Evolutionary conservation across 169 alveolate species (phyloP), one percentile per base, ranked within the genome.

Genomic region (Babesia ovata): DNA sequence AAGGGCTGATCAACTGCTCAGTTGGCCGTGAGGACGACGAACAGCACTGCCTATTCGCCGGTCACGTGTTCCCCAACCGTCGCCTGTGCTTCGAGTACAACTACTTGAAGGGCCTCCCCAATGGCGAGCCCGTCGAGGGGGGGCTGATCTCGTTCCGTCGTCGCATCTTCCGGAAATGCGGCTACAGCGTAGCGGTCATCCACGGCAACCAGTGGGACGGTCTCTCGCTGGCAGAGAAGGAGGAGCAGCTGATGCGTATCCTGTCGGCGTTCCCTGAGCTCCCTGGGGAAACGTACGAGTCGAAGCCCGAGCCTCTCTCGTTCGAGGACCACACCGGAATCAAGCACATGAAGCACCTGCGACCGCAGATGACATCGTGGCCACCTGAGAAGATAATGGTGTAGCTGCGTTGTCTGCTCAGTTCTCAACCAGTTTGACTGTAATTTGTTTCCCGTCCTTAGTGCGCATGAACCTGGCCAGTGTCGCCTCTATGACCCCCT

Each of bases 1-100:
- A 86, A 58, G 92, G 89, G 26, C 87, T 92, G 50, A 85, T 91
- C 48, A 92, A 92, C 76, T 82, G 94, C 73, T 91, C 95, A 36
- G 93, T 87, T 13, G 96, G 96, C 17, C 45, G 95, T 26, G 87
- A 70, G 39, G 91, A 84, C 48, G 96, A 92, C 75, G 96, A 92
- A 63, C 96, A 92, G 66, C 96, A 92, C 84, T 86, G 94, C 67
- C 84, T 91, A 48, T 92, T 92, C 60, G 69, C 93, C 0, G 93
- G 95, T 7, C 96, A 91, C 54, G 79, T 92, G 54, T 86, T 91
- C 57, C 90, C 89, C 39, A 79, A 87, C 63, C 70, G 93, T 59
- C 91, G 90, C 29, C 70, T 92, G 58, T 93, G 95, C 49, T 69
- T 92, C 33, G 96, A 92, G 58, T 91, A 91, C 75, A 94, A 92